Evolutionary conservation across 208 protist species (phyloP).

Genomic region (Zelonia costaricensis): DNA sequence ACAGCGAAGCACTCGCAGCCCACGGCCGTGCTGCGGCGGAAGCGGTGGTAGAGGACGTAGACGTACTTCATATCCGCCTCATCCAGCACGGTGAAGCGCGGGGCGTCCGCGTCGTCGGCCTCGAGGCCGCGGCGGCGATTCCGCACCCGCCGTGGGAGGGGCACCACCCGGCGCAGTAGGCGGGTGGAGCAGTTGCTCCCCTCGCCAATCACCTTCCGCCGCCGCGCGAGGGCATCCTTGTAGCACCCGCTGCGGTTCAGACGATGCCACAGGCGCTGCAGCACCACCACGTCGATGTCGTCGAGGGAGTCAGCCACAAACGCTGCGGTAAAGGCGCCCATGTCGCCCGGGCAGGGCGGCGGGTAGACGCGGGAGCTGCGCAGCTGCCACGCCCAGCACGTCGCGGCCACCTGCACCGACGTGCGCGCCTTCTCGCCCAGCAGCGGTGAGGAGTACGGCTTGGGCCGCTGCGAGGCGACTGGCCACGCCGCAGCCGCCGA

Average conservation of each 20-base stretch:
- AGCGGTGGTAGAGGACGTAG: conserved; percentile 56
- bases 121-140: conserved; percentile 12
- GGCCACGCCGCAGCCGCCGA: neutral
- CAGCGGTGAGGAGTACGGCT: neutral
- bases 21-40: conserved; percentile 40
- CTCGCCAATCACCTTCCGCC: conserved; percentile 7
- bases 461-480: neutral
- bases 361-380: conserved; percentile 1
- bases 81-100: conserved; percentile 6
- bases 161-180: conserved; percentile 7
- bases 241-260: conserved; percentile 24
- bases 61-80: conserved; percentile 40
- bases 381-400: conserved; percentile 7
- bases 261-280: conserved; percentile 13
- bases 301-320: neutral
- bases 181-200: conserved; percentile 23
- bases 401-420: neutral
- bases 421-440: neutral
- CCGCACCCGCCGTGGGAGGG: conserved; percentile 4
- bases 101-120: neutral
- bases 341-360: neutral
- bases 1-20: conserved; percentile 19
- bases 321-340: neutral
- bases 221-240: conserved; percentile 21
- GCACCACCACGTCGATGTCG: conserved; percentile 11